phyloP scores from a whole-genome alignment of 2,329 filamentous ascomycete genomes.

The Fusarium sp. region DNA sequence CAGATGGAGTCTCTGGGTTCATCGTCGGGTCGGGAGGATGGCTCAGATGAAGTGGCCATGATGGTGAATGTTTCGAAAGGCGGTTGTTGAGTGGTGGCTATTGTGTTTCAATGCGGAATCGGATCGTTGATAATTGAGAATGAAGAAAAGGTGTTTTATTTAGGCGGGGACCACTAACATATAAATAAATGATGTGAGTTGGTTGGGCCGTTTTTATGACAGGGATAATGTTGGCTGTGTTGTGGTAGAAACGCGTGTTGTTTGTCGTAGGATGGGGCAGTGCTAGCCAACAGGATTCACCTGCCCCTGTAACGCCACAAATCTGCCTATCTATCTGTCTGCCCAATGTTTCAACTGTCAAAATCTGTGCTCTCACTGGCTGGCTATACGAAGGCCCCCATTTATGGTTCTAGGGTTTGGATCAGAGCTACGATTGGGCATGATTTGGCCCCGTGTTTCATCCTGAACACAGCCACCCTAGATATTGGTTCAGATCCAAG shows the following conservation, averaged over 20 bases:
- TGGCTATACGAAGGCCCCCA: too few relatives aligned
- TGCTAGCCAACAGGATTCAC: neutral
- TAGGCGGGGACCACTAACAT: neutral
- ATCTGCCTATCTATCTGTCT: neutral
- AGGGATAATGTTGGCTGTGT: neutral
- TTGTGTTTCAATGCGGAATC: neutral
- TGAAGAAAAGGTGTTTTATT: neutral
- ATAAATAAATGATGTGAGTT: neutral
- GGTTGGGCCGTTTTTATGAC: neutral
- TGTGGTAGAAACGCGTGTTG: neutral
- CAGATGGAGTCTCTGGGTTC: neutral
- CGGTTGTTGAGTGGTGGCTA: neutral
- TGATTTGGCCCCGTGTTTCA: neutral
- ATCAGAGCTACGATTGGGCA: neutral
- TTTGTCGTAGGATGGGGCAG: neutral
- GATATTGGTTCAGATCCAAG: neutral
- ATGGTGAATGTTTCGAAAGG: neutral
- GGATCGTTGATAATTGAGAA: neutral
- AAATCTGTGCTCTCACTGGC: neutral
- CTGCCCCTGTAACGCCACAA: neutral
- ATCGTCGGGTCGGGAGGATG: neutral
- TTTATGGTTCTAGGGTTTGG: neutral
- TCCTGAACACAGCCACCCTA: neutral
- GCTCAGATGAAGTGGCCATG: neutral
- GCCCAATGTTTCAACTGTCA: neutral